Evolutionary conservation across 768 basidiomycete genomes (phyloP), one percentile per base, ranked within the genome.

Genomic region (Trametes punicea): DNA sequence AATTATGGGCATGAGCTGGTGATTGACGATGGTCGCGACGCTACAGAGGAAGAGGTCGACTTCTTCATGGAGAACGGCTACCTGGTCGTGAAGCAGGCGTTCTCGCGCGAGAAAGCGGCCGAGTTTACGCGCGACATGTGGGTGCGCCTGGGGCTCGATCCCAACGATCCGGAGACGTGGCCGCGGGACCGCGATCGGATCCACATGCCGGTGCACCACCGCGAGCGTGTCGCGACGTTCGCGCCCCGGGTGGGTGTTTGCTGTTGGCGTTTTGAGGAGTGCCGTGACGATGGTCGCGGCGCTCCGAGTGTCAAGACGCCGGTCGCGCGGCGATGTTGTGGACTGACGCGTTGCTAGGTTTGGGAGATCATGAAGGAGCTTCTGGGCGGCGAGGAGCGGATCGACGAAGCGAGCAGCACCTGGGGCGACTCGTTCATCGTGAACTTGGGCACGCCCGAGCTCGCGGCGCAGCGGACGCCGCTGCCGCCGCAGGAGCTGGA

Each of bases 381-480:
- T 18, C 71, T 84, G 11, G 84, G 82, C 11, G 82, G 81, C 4
- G 81, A 79, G 64, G 82, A 81, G 4, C 74, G 83, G 36, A 78
- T 85, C 56, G 73, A 81, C 57, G 73, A 75, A 41, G 66, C 71
- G n/a, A 70, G 72, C 18, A 73, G 75, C 52, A 63, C 70, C 13
- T 84, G 82, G 81, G 77, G 77, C 27, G 80, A 84, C 70, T 78
- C 78, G 29, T 82, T 85, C 67, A 85, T 85, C 59, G 78, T 84
- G 41, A 86, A 85, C 63, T 69, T 86, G 18, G 83, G 83, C 20
- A 75, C 71, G 13, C 73, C 76, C 6, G 75, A 77, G 39, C 34
- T 44, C 49, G 49, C 42, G 31, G 26, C 26, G 25, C 26, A 42
- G 23, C 27, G 21, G 30, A 41, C 41, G 64, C 62, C 33, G 64